Conservation (phyloP, 2,329 filamentous ascomycete genomes). For the Cordyceps militaris region DNA sequence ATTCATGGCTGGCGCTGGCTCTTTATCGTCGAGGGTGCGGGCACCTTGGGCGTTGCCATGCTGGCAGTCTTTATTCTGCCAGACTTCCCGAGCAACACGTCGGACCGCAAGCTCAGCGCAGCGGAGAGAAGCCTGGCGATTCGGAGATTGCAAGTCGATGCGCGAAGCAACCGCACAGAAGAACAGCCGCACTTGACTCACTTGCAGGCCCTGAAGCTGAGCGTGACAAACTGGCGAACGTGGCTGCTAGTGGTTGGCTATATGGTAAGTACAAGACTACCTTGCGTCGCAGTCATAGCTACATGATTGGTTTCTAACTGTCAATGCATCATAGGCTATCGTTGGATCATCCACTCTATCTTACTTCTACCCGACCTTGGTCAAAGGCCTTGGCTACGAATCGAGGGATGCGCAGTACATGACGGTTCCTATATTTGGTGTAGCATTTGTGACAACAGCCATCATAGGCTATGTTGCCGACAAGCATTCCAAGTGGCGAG, state of each 20-base stretch:
- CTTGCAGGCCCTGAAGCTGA: constrained; percentile 47
- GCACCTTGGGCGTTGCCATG: constrained; percentile 57
- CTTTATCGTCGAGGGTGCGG: constrained; percentile 57
- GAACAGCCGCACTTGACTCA: constrained; percentile 63
- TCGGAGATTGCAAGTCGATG: constrained; percentile 55
- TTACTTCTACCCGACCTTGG: constrained; percentile 48
- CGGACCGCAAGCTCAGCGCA: constrained; percentile 50
- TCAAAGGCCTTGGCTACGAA: constrained; percentile 43
- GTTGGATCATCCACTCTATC: constrained; percentile 39
- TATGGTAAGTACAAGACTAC: constrained; percentile 23
- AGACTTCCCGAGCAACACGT: constrained; percentile 65
- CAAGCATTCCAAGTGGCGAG: constrained; percentile 36
- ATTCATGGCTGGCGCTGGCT: constrained; percentile 53
- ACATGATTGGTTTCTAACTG: not conserved
- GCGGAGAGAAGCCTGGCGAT: constrained; percentile 60
- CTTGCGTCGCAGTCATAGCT: no score
- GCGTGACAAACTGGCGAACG: constrained; percentile 32
- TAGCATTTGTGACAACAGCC: constrained; percentile 42
- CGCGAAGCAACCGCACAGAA: constrained; percentile 58
- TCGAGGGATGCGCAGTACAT: constrained; percentile 42
- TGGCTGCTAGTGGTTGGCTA: constrained; percentile 36
- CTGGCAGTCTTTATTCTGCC: constrained; percentile 62
- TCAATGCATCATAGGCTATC: constrained; percentile 20
- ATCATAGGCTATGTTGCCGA: constrained; percentile 42
- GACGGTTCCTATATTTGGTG: constrained; percentile 45